Percentiles rank a stretch among this genome's conserved stretches.
phyloP scores from a whole-genome alignment of 2,329 filamentous ascomycete species.

The Colletotrichum tabaci region DNA sequence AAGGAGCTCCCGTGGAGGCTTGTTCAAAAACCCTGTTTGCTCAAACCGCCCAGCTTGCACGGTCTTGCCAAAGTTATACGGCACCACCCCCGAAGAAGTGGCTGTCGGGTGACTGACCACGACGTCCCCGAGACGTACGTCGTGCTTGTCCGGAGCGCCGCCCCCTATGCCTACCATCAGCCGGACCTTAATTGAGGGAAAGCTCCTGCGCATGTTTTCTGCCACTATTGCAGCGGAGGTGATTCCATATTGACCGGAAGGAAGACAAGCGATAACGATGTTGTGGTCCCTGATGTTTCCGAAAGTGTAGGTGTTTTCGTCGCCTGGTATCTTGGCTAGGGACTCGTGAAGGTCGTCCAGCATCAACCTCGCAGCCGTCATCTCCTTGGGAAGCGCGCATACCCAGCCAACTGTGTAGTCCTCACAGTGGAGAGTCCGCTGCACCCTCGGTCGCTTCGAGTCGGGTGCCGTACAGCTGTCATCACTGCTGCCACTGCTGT shows the following conservation, averaged over 20 bases:
- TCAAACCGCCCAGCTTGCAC: constrained; percentile 37
- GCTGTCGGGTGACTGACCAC: constrained; percentile 33
- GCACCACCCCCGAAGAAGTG: constrained; percentile 42
- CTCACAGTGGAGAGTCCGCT: not conserved
- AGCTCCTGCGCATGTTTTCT: not conserved
- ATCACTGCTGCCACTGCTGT: not conserved
- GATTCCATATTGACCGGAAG: not conserved
- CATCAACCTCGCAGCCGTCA: not conserved
- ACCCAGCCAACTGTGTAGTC: not conserved
- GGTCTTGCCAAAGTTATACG: constrained; percentile 48
- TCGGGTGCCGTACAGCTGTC: not conserved
- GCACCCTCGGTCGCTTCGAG: not conserved
- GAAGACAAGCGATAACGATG: not conserved
- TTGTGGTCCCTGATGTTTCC: not conserved
- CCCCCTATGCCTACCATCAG: not conserved
- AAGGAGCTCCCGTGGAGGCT: constrained; percentile 40
- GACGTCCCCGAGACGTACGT: constrained; percentile 49
- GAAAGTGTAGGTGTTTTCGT: not conserved
- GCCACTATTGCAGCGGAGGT: not conserved
- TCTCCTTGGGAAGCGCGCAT: not conserved
- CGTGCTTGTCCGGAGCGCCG: constrained; percentile 42
- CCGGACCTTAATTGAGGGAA: not conserved
- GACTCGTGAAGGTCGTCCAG: not conserved
- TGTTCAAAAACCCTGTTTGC: constrained; percentile 39
- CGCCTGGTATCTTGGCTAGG: not conserved